Conservation (phyloP, 345 rosid genomes). For the Linum lewisii region DNA sequence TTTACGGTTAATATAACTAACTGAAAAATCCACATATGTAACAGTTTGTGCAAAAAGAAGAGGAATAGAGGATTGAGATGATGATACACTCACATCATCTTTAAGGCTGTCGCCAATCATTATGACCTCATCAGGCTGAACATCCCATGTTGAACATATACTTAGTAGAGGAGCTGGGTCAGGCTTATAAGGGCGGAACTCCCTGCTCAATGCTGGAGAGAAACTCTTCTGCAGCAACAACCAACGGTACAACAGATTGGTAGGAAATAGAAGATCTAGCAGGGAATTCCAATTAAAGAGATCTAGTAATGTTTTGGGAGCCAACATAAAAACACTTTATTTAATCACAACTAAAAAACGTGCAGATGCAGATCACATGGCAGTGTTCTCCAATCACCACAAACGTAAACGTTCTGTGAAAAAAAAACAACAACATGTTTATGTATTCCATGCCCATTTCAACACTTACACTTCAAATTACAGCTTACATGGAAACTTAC, state of each 20-base stretch:
- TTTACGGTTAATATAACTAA: too few relatives aligned
- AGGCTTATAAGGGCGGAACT: conserved; percentile 86
- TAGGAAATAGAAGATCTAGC: too few relatives aligned
- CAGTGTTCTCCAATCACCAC: too few relatives aligned
- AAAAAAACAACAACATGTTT: too few relatives aligned
- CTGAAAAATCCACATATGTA: too few relatives aligned
- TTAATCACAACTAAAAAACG: too few relatives aligned
- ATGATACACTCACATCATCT: conserved; percentile 63
- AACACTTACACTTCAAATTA: not conserved
- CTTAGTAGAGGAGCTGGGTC: conserved; percentile 87
- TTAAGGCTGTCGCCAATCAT: conserved; percentile 97
- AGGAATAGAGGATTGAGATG: not conserved
- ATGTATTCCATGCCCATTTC: not conserved
- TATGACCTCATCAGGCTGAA: conserved; percentile 74
- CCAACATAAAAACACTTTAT: too few relatives aligned
- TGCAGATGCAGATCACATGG: too few relatives aligned
- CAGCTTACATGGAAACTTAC: conserved; percentile 26
- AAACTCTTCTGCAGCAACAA: conserved; percentile 44
- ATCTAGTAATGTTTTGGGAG: too few relatives aligned
- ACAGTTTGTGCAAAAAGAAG: too few relatives aligned
- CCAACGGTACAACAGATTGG: conserved; percentile 1
- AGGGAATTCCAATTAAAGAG: not conserved
- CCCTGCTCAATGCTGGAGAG: conserved; percentile 91
- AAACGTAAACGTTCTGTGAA: too few relatives aligned
- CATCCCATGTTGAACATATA: conserved; percentile 75